A percentile compares a stretch with the other conserved stretches of the same genome.
phyloP scores from a whole-genome alignment of 1,284 basidiomycete genomes.

The Phylloporus gajari region DNA sequence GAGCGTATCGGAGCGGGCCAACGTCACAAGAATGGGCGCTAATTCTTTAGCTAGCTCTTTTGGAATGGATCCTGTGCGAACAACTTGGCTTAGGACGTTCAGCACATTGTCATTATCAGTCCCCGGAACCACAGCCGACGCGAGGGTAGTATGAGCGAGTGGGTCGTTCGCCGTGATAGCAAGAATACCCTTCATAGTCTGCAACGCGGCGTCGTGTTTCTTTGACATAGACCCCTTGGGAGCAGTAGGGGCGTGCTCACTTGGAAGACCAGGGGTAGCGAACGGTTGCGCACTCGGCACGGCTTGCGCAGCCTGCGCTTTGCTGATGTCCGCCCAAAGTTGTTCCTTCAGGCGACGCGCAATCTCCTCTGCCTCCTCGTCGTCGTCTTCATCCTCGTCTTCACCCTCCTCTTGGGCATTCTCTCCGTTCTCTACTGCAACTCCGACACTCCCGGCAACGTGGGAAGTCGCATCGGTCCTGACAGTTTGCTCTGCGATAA shows the following conservation, averaged over 20 bases:
- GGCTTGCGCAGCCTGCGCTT: constrained; percentile 60
- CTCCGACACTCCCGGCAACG: constrained; percentile 14
- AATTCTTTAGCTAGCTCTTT: constrained; percentile 64
- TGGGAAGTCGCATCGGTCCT: constrained; percentile 12
- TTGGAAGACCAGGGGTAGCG: constrained; percentile 4
- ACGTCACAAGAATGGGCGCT: constrained; percentile 65
- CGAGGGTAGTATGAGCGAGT: constrained; percentile 62
- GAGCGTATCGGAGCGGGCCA: constrained; percentile 70
- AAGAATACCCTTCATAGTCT: constrained; percentile 71
- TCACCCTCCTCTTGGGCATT: constrained; percentile 56
- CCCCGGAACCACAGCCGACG: constrained; percentile 59
- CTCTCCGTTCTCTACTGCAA: constrained; percentile 35
- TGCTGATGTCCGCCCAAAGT: constrained; percentile 76
- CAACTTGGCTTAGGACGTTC: constrained; percentile 61
- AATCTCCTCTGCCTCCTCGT: constrained; percentile 77
- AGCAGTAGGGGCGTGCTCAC: constrained; percentile 9
- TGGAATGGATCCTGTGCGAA: constrained; percentile 58
- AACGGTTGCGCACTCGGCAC: constrained; percentile 18
- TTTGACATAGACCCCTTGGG: constrained; percentile 34
- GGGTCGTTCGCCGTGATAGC: constrained; percentile 64
- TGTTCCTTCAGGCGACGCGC: constrained; percentile 74
- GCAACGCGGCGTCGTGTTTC: constrained; percentile 65
- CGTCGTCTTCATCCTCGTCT: constrained; percentile 66
- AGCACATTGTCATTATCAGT: constrained; percentile 60
- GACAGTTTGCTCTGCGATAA: constrained; percentile 15